Conservation (phyloP, 805 yeast species). For the Candida orba region DNA sequence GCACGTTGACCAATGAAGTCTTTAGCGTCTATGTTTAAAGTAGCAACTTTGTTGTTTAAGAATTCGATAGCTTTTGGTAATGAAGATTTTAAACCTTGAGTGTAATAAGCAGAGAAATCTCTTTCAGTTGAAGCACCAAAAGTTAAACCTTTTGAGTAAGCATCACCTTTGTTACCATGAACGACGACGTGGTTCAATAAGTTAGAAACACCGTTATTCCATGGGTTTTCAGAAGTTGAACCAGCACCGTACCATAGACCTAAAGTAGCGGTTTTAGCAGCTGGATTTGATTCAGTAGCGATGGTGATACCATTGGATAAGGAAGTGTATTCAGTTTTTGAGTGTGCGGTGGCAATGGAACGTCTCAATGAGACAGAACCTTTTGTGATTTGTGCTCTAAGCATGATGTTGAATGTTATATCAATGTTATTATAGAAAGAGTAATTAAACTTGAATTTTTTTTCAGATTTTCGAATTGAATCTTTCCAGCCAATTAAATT, state of each 20-base stretch:
- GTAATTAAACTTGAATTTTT: neutral
- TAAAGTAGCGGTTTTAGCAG: slow-evolving; percentile 48
- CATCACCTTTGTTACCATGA: slow-evolving; percentile 26
- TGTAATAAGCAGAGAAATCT: slow-evolving; percentile 59
- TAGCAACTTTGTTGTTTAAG: slow-evolving; percentile 36
- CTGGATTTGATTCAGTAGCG: slow-evolving; percentile 58
- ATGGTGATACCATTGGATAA: slow-evolving; percentile 68
- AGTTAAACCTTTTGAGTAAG: slow-evolving; percentile 46
- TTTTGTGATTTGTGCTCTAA: slow-evolving; percentile 19
- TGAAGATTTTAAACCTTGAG: slow-evolving; percentile 46
- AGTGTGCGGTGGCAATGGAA: slow-evolving; percentile 48
- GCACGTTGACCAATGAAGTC: slow-evolving; percentile 42
- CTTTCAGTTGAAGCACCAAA: slow-evolving; percentile 47
- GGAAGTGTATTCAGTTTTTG: slow-evolving; percentile 63
- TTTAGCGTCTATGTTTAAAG: slow-evolving; percentile 33
- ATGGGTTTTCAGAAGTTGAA: slow-evolving; percentile 70
- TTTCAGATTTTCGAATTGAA: slow-evolving; percentile 1
- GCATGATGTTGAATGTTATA: slow-evolving; percentile 12
- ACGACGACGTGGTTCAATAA: slow-evolving; percentile 48
- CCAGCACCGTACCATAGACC: slow-evolving; percentile 75
- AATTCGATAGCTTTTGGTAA: slow-evolving; percentile 44
- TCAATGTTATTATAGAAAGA: neutral
- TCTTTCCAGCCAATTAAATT: slow-evolving; percentile 14
- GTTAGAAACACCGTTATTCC: slow-evolving; percentile 76
- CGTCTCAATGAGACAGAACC: slow-evolving; percentile 29